A percentile compares a stretch with the other conserved stretches of the same genome.
These are phyloP conservation scores for Lithospermum erythrorhizon DNA, from an alignment of 257 asterid genomes.

Conservation along the genomic window DNA sequence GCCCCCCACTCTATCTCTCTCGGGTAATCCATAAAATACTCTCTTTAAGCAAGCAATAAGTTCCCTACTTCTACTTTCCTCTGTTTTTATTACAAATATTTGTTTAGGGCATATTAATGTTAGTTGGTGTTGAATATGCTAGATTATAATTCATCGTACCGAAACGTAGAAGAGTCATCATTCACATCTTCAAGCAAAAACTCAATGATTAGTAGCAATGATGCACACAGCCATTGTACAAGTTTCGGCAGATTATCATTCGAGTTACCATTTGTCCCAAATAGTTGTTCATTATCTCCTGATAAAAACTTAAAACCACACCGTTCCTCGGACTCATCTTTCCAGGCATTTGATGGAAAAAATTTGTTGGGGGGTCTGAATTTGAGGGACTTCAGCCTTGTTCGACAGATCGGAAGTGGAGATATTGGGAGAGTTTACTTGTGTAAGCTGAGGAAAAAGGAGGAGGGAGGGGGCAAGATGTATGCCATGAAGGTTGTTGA, in stretches of 20 bases:
- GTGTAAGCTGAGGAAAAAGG: slow-evolving; percentile 26
- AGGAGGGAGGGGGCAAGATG: slow-evolving; percentile 27
- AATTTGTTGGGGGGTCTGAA: too few species aligned
- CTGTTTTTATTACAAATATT: too few species aligned
- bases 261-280: slow-evolving; percentile 52
- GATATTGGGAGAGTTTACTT: slow-evolving; percentile 73
- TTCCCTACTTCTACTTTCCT: too few species aligned
- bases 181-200: slow-evolving; percentile 19
- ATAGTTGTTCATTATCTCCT: slow-evolving; percentile 7
- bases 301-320: slow-evolving; percentile 40
- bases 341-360: slow-evolving; percentile 34
- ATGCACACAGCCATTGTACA: slow-evolving; percentile 42
- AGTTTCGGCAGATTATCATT: slow-evolving; percentile 60
- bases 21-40: too few species aligned
- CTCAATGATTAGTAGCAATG: slow-evolving; percentile 71
- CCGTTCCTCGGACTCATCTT: slow-evolving; percentile 64
- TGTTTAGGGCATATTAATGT: too few species aligned
- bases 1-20: too few species aligned
- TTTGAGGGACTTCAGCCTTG: slow-evolving; percentile 57
- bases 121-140: too few species aligned
- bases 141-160: too few species aligned
- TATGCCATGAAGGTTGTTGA: slow-evolving; percentile 96
- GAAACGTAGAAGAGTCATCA: too few species aligned
- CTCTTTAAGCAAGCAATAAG: too few species aligned
- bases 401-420: slow-evolving; percentile 80